Base-by-base conservation (phyloP, 2,329 filamentous ascomycete genomes). In the Didymella lethalis region DNA sequence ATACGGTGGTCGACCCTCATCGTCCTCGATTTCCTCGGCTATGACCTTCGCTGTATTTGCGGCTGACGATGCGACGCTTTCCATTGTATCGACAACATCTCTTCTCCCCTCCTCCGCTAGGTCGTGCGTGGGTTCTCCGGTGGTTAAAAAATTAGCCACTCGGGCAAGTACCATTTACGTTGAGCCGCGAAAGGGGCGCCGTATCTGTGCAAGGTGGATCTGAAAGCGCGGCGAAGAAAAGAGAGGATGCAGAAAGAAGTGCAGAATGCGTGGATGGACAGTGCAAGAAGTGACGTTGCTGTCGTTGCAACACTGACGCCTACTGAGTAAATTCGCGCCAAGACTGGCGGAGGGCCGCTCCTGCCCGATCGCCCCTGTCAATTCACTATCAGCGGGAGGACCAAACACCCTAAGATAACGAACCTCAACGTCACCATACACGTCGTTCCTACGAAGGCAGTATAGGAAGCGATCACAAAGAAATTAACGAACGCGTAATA, bases 131-230 rank as follows among this genome's bases (percentile, higher is more conserved):
- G 69, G 48, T 52, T 69, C 73, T 64, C 68, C 66, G 63, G 74
- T 73, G 65, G 75, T 77, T 66, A 82, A 74, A 74, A 80, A 78
- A 71, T 80, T 78, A 74, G 79, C 80, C 78, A 80, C 75, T 59
- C 78, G 78, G 79, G 77, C 80, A 77, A 82, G 73, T 73, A 82
- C 80, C 81, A 82, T 83, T 73, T 75, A 78, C 68, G 68, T 64
- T 52, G 48, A 61, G 65, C 64, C 64, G 57, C 51, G 52, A 63
- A 43, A 62, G 65, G 63, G 56, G 61, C 54, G 68, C 61, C 54
- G 61, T 51, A 48, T 55, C 18, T 41, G 48, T 52, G 44, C 48
- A 45, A 16, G 25, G 23, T 2, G 12, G 26, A 44, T 36, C 12
- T 16, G 10, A 18, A 38, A 25, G 34, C 28, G 25, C 16, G 28